Base-by-base conservation (phyloP, 805 yeast species). In the Yarrowia sp. region DNA sequence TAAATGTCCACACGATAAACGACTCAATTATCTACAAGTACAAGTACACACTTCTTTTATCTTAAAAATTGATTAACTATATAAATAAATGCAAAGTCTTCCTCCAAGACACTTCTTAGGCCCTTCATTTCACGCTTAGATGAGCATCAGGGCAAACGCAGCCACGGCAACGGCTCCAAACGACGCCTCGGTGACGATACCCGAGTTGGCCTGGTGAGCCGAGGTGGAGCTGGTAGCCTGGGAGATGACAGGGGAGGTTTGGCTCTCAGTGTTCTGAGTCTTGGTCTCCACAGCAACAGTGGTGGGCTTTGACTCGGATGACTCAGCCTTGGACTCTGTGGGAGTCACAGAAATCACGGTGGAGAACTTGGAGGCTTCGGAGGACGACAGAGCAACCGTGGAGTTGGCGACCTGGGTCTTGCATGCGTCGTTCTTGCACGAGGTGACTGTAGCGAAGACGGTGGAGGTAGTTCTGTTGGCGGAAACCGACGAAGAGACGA, bases 341-440 rank as follows among this genome's bases (percentile, higher is more conserved):
- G 38, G 13, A 3, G 58, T 38, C 13, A 52, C 58, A 5, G 58
- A 24, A 3, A 52, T 9, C 6, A 38, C 34, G 15, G 58, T 52
- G 6, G 55, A n/a, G 5, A n/a, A 20, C 55, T 49, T 33, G 24
- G 55, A 15, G 50, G 50, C 36, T 24, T 49, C n/a, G n/a, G 30
- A 24, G 39, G 40, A 49, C 8, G 55, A 1, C 24, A 10, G 10
- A 3, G 42, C 14, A 10, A 33, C 33, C 8, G 58, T 52, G 14
- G 58, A 20, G 58, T 52, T 52, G 42, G 10, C 43, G 34, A 52
- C 58, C 38, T 36, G 10, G 17, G 15, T 3, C 33, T 52, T 36
- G 58, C 58, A 52, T 14, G 58, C 58, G 24, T 52, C 58, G 43
- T 52, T 43, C 43, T 52, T 52, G 58, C 58, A 52, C 13, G 58